These are phyloP conservation scores for Clavariopsis aquatica DNA, from an alignment of 495 filamentous ascomycete genomes.

Conservation along the genomic window DNA sequence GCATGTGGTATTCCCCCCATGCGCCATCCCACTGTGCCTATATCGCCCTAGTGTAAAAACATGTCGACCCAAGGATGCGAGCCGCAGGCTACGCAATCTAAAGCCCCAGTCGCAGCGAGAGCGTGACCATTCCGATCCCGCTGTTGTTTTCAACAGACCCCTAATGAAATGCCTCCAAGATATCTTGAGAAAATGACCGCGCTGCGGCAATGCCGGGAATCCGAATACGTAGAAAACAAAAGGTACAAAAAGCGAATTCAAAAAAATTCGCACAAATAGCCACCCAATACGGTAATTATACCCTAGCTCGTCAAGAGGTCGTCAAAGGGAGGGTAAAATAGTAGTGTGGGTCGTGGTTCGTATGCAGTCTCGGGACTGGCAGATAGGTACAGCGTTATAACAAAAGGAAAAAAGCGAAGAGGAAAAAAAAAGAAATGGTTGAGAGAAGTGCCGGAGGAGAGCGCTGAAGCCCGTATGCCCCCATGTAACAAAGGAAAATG, in stretches of 20 bases:
- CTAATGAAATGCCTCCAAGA: background rate
- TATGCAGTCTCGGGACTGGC: background rate
- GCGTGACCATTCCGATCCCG: background rate
- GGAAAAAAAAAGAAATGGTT: background rate
- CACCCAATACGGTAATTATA: conserved; percentile 16
- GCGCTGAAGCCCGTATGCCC: conserved; percentile 10
- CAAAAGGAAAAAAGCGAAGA: background rate
- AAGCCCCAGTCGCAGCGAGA: background rate
- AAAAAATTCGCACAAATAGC: conserved; percentile 18
- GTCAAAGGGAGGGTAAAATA: background rate
- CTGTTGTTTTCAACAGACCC: background rate
- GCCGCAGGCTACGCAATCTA: background rate
- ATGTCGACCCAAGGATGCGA: background rate
- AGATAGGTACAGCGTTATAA: background rate
- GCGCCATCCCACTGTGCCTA: background rate
- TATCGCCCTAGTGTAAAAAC: background rate
- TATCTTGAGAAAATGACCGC: background rate
- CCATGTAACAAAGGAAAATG: background rate
- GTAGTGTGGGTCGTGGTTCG: background rate
- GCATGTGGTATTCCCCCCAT: background rate
- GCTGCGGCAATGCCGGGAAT: background rate
- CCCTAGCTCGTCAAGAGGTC: conserved; percentile 5
- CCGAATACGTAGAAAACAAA: background rate
- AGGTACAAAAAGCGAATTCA: background rate
- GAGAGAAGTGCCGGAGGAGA: background rate